These are phyloP conservation scores for Kodamaea arcana DNA, from an alignment of 1,139 yeast species.

Conservation along the genomic window DNA sequence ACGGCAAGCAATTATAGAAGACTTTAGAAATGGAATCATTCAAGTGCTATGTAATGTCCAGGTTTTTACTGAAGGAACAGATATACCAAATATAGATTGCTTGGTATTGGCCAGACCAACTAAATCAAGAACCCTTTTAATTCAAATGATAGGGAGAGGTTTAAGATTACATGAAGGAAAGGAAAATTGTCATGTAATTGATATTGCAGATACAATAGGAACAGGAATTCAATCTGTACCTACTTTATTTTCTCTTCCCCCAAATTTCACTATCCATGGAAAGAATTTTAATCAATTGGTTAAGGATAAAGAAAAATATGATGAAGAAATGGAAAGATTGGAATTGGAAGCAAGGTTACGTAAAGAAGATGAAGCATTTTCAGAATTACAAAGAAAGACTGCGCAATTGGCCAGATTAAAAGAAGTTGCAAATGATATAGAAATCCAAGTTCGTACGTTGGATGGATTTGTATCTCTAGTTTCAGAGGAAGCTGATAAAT, in stretches of 20 bases:
- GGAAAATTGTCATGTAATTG: conserved; percentile 66
- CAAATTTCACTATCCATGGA: conserved; percentile 28
- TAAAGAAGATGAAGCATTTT: conserved; percentile 15
- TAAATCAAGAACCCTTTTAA: conserved; percentile 60
- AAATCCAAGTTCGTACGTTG: conserved; percentile 22
- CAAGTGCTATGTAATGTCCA: conserved; percentile 84
- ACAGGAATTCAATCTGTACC: conserved; percentile 64
- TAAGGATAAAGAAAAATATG: conserved; percentile 20
- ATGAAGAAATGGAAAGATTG: conserved; percentile 11
- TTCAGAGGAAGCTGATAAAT: conserved; percentile 11
- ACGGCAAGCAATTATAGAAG: conserved; percentile 50
- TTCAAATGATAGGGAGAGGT: conserved; percentile 94
- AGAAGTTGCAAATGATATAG: conserved; percentile 13
- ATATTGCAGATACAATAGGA: conserved; percentile 62
- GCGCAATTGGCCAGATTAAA: conserved; percentile 14
- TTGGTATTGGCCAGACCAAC: conserved; percentile 80
- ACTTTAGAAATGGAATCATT: conserved; percentile 58
- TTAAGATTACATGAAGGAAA: conserved; percentile 62
- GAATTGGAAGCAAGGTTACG: conserved; percentile 12
- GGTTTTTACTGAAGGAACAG: conserved; percentile 93
- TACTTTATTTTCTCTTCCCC: conserved; percentile 45
- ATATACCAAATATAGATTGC: conserved; percentile 85
- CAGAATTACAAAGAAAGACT: conserved; percentile 9
- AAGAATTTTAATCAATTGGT: conserved; percentile 26
- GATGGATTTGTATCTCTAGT: conserved; percentile 32